A percentile compares a stretch with the other conserved stretches of the same genome.
These are phyloP conservation scores for Tieghemiomyces parasiticus DNA, from an alignment of 192 early-diverging fungal genomes.

Conservation along the genomic window DNA sequence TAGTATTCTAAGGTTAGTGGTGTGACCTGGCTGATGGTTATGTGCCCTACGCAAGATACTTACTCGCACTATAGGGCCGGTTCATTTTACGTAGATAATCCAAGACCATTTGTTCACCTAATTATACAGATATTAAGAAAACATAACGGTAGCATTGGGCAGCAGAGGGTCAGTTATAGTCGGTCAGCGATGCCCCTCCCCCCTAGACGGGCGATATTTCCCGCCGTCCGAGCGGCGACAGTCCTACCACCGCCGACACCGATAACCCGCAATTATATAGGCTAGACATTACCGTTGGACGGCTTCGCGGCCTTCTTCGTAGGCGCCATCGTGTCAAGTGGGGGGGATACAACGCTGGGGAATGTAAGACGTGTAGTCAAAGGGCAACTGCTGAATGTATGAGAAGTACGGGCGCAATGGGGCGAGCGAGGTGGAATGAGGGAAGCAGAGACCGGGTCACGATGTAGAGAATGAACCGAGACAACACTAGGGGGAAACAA, in stretches of 20 bases:
- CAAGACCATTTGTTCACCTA: slow-evolving; percentile 15
- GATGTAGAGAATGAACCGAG: too few relatives aligned
- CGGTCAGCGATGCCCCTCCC: background rate
- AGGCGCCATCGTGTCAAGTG: background rate
- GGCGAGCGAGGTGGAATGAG: background rate
- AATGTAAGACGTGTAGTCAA: background rate
- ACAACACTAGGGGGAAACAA: too few relatives aligned
- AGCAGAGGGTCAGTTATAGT: background rate
- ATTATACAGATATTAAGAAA: background rate
- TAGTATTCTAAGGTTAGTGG: background rate
- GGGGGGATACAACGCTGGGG: background rate
- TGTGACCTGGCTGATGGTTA: too few relatives aligned
- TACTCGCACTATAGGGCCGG: slow-evolving; percentile 25
- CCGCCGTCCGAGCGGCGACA: background rate
- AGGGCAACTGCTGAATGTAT: background rate
- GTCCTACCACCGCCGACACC: background rate
- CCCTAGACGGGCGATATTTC: too few relatives aligned
- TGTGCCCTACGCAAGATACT: too few relatives aligned
- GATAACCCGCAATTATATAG: background rate
- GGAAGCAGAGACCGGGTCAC: background rate
- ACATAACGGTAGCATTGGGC: background rate
- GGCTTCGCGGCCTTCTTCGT: background rate
- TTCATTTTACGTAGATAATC: slow-evolving; percentile 16
- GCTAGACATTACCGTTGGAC: background rate
- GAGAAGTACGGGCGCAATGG: background rate